phyloP scores from a whole-genome alignment of 495 filamentous ascomycete genomes.

The Neurospora pannonica region DNA sequence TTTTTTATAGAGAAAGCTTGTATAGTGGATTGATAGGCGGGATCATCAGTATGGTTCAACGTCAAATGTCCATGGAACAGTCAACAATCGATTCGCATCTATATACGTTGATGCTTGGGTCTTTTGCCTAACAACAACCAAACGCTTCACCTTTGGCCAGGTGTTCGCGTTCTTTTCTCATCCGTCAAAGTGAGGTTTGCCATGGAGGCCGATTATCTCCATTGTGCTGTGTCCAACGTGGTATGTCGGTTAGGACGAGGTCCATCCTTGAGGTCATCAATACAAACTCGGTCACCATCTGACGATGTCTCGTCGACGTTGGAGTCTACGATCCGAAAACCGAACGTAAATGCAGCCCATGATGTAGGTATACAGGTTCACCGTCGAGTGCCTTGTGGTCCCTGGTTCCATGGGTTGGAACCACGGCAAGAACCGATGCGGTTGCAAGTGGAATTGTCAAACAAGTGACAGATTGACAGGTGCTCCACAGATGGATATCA shows the following conservation, averaged over 20 bases:
- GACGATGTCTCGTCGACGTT: not conserved
- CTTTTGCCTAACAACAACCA: not conserved
- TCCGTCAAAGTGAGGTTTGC: not conserved
- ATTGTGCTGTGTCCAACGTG: not conserved
- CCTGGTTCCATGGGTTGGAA: not conserved
- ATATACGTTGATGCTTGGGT: not conserved
- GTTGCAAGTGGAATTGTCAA: not conserved
- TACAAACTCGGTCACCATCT: not conserved
- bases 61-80: not conserved
- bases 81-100: not conserved
- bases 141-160: not conserved
- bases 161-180: not conserved
- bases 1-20: not conserved
- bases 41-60: not conserved
- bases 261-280: not conserved
- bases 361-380: not conserved
- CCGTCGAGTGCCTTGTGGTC: not conserved
- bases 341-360: not conserved
- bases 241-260: not conserved
- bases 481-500: not conserved
- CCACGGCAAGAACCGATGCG: not conserved
- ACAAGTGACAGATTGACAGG: not conserved
- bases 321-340: not conserved
- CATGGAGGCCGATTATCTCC: not conserved
- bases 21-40: not conserved